Base-by-base conservation (phyloP, 805 yeast species). In the Clavispora carvajalis region DNA sequence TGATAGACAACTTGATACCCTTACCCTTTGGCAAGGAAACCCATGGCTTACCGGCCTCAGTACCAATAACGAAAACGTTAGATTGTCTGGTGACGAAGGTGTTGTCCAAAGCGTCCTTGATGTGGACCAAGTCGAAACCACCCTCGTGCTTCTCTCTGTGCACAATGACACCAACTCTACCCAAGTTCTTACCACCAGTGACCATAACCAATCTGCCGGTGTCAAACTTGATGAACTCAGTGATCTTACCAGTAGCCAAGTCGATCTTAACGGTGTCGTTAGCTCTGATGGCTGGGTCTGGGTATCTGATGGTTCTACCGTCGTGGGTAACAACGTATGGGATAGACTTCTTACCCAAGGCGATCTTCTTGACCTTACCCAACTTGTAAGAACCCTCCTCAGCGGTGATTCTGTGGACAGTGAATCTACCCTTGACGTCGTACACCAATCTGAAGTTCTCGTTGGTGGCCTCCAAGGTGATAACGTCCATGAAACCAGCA, bases 231-330 rank as follows among this genome's bases (percentile, higher is more conserved):
- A 91, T 79, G 76, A 73, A 86, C 57, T 86, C 90, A 46, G 84
- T 73, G 69, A 89, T 82, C 81, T 91, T 91, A 73, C 97, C 97
- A 57, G 96, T 73, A 60, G 91, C 95, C 65, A 91, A 79, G 76
- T 91, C 96, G 67, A 91, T 76, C 83, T 90, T 90, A 68, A 91
- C 96, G 60, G 98, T 86, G 79, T 91, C 99, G 82, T 93, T 90
- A 66, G 88, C 89, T 77, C 79, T 91, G 83, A 91, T 82, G 60
- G 75, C 73, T 75, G 99, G 99, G 70, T 91, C 98, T 73, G 98
- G 98, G 87, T 90, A 91, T 77, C 98, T 90, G 79, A 91, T 77
- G 69, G 99, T 91, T 83, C 99, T 90, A 76, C 99, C 98, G 69
- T 91, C 99, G 83, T 91, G 99, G 68, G 99, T 91, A 59, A 91